Conservation (phyloP, 805 yeast species). For the Metschnikowia koreensis region DNA sequence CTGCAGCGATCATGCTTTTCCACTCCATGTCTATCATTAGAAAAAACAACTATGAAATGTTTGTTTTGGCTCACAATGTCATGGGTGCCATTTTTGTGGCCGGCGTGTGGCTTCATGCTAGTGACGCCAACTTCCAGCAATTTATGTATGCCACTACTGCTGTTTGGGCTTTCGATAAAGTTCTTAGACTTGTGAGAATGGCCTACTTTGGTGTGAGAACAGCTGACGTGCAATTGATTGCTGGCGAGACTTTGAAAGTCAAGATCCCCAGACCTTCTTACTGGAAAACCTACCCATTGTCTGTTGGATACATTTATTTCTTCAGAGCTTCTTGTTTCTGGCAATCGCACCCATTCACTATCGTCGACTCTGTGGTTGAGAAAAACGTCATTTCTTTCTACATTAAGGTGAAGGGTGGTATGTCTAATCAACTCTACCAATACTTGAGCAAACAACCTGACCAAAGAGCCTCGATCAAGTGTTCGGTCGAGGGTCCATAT, state of each 20-base stretch:
- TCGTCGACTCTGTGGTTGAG: conserved; percentile 41
- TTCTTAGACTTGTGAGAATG: conserved; percentile 34
- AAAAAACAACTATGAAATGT: conserved; percentile 53
- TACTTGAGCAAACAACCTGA: conserved; percentile 28
- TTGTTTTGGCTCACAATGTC: conserved; percentile 44
- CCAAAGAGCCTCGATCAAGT: conserved; percentile 36
- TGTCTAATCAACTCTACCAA: conserved; percentile 44
- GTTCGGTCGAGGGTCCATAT: conserved; percentile 61
- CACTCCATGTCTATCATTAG: conserved; percentile 55
- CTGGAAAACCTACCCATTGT: conserved; percentile 55
- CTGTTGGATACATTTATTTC: conserved; percentile 57
- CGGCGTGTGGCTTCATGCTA: conserved; percentile 56
- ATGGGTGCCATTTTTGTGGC: conserved; percentile 46
- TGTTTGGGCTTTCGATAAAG: conserved; percentile 44
- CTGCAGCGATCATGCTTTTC: conserved; percentile 43
- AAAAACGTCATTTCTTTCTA: conserved; percentile 42
- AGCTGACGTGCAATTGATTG: conserved; percentile 36
- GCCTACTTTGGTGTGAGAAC: conserved; percentile 35
- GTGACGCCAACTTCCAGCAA: conserved; percentile 42
- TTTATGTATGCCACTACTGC: conserved; percentile 38
- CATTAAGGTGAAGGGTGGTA: conserved; percentile 57
- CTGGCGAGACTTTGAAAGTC: conserved; percentile 50
- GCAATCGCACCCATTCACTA: conserved; percentile 77
- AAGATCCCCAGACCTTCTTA: conserved; percentile 45
- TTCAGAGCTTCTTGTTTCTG: conserved; percentile 51